Conservation (phyloP, 768 basidiomycete species). For the Calocybe indica region DNA sequence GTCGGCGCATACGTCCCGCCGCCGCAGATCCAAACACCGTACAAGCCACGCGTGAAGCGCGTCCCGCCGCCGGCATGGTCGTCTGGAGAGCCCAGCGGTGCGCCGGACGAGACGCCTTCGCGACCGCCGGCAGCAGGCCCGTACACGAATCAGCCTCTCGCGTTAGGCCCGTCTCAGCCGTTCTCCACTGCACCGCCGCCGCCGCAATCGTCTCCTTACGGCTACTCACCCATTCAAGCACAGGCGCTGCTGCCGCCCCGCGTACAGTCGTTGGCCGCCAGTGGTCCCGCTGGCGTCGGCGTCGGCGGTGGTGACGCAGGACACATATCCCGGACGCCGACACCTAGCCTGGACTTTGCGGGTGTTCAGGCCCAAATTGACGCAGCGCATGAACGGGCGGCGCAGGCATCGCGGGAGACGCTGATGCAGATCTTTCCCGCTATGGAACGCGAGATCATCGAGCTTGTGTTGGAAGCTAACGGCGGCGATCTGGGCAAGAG, state of each 20-base stretch:
- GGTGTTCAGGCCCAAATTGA: constrained; percentile 77
- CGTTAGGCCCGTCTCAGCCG: constrained; percentile 44
- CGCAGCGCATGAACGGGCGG: constrained; percentile 66
- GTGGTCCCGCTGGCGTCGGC: too few relatives aligned
- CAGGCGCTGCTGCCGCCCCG: constrained; percentile 37
- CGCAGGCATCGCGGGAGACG: constrained; percentile 67
- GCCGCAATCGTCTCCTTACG: too few relatives aligned
- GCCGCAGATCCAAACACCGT: constrained; percentile 58
- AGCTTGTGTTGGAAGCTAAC: constrained; percentile 87
- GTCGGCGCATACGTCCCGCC: constrained; percentile 14
- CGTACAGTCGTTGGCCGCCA: constrained; percentile 30
- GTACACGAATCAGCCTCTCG: constrained; percentile 41
- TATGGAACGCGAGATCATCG: constrained; percentile 77
- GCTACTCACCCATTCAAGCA: neutral
- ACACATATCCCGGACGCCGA: constrained; percentile 63
- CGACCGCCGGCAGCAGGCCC: constrained; percentile 27
- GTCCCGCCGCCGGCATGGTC: constrained; percentile 37
- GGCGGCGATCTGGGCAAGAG: constrained; percentile 85
- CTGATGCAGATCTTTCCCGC: constrained; percentile 85
- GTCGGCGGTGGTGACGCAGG: constrained; percentile 16
- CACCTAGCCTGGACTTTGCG: constrained; percentile 61
- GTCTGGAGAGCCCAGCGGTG: constrained; percentile 23
- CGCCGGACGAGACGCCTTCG: constrained; percentile 47
- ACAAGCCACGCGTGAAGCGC: constrained; percentile 65
- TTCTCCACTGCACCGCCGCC: constrained; percentile 6